Base-by-base conservation (phyloP, 768 basidiomycete genomes). In the Naematelia encephala region DNA sequence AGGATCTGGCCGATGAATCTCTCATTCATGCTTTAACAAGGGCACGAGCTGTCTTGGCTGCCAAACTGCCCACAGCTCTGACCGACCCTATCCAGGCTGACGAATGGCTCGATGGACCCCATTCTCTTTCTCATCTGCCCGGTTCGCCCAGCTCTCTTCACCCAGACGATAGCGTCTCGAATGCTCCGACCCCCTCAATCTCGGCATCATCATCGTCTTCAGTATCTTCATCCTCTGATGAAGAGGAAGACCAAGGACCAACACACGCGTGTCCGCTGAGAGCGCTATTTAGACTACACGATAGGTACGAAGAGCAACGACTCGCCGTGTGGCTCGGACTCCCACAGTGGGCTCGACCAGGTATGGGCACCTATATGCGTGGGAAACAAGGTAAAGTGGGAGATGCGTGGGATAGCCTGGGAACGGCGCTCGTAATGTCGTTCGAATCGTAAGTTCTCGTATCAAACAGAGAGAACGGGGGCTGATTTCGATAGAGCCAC, bases 301-400 rank as follows among this genome's bases (percentile, higher is more conserved):
- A 69, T 51, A 47, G 71, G 26, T 73, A 64, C 61, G 71, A 73
- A 45, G 71, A 73, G 46, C 65, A 67, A 45, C 43, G 68, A 34
- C 54, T 73, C 25, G 71, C 71, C 3, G 59, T 70, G 0, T 73
- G 71, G 71, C 45, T 68, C 1, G 45, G 54, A 5, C 59, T 73
- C 1, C 68, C 63, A 0, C 5, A 46, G 5, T 42, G 39, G 1
- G 30, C 14, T 14, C 58, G 71, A 19, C 64, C 58, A 14, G 62
- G 61, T 53, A 73, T 69, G 68, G 59, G 58, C 0, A 29, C 45
- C 22, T 73, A 53, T 51, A 69, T 73, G 68, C 56, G 71, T 1
- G 71, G 71, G 3, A 12, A 25, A 5, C 59, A 66, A 0, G 66
- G 66, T 3, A 29, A 49, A 19, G 62, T 68, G 2, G 71, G 71